Conservation (phyloP, 2,329 filamentous ascomycete species). For the Lasiodiplodia citricola region DNA sequence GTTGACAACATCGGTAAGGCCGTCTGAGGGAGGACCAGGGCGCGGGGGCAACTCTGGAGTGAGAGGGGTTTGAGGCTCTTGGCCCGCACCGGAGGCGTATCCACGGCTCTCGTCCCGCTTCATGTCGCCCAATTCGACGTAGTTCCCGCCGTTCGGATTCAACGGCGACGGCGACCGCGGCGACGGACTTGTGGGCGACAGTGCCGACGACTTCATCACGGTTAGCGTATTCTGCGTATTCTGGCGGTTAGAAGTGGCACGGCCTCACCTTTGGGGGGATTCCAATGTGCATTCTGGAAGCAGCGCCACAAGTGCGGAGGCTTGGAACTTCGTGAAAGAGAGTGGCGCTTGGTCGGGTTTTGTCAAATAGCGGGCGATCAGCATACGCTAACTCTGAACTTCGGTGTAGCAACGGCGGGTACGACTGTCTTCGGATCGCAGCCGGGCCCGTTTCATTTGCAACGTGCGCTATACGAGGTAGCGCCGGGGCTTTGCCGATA, state of each 20-base stretch:
- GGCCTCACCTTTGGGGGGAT: conserved; percentile 10
- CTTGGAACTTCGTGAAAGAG: conserved; percentile 5
- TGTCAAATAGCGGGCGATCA: conserved; percentile 18
- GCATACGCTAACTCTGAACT: conserved; percentile 10
- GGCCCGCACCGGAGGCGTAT: not conserved
- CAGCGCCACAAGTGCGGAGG: conserved; percentile 10
- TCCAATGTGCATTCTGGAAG: conserved; percentile 15
- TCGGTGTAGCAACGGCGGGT: not conserved
- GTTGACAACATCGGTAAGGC: not conserved
- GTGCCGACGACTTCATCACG: not conserved
- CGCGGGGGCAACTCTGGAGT: not conserved
- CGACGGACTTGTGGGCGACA: not conserved
- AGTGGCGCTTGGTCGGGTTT: conserved; percentile 2
- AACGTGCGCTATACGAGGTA: conserved; percentile 18
- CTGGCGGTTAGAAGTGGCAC: not conserved
- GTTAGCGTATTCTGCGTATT: not conserved
- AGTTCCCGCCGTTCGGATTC: not conserved
- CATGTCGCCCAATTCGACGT: conserved; percentile 21
- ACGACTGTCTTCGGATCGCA: not conserved
- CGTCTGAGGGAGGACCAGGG: not conserved
- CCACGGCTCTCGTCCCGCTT: not conserved
- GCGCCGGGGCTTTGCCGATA: conserved; percentile 10
- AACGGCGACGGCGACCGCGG: not conserved
- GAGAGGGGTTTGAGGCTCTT: not conserved
- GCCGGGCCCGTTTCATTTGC: not conserved